These are phyloP conservation scores for Jasminum sambac DNA, from an alignment of 257 asterid genomes.

Conservation along the genomic window DNA sequence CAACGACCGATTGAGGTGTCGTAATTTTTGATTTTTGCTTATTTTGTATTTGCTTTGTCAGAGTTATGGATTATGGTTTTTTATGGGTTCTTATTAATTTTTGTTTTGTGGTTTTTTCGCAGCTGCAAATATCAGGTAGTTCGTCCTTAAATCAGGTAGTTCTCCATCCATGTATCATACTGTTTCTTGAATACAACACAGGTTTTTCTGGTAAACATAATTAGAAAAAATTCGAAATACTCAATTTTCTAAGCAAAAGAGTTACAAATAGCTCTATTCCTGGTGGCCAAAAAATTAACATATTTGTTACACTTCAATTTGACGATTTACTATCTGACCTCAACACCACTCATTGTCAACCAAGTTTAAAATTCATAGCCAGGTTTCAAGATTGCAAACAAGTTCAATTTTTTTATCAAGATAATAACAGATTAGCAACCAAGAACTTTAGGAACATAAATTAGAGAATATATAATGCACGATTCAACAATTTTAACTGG, in stretches of 20 bases:
- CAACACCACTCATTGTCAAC: constrained; percentile 3
- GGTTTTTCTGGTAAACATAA: constrained; percentile 67
- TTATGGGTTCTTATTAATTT: no score
- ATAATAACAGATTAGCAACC: background rate
- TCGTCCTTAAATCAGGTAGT: no score
- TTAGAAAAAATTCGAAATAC: background rate
- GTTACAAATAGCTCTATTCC: background rate
- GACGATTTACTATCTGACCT: constrained; percentile 3
- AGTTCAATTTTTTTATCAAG: background rate
- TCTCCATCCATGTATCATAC: no score
- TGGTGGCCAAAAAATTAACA: constrained; percentile 4
- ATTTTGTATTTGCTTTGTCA: no score
- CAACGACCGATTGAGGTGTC: no score
- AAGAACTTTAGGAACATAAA: background rate
- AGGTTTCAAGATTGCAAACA: background rate
- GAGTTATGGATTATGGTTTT: no score
- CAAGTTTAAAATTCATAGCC: background rate
- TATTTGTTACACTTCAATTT: background rate
- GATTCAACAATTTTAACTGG: no score
- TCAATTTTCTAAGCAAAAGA: background rate
- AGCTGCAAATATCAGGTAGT: no score
- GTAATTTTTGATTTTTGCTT: no score
- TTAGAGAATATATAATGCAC: constrained; percentile 6
- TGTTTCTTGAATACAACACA: constrained; percentile 59
- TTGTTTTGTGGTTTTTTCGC: no score